Conservation (phyloP, 139 green algal species). For the Picochlorum sp. region DNA sequence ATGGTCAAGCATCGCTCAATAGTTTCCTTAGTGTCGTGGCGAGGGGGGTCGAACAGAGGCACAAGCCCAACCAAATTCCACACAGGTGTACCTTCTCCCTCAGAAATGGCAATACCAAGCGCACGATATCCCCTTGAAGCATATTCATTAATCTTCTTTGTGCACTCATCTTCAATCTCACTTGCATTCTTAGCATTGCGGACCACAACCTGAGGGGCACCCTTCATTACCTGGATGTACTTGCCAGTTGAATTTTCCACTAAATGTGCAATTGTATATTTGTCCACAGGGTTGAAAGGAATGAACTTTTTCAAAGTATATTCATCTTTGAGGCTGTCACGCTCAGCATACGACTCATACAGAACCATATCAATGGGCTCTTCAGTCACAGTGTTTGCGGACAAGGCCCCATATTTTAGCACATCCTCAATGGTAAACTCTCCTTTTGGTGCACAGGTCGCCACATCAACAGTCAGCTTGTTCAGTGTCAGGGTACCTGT, state of each 20-base stretch:
- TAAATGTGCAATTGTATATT: slow-evolving; percentile 60
- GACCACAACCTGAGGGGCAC: slow-evolving; percentile 55
- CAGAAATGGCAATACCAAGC: slow-evolving; percentile 53
- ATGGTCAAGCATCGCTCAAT: slow-evolving; percentile 56
- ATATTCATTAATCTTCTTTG: slow-evolving; percentile 66
- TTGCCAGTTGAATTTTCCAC: slow-evolving; percentile 29
- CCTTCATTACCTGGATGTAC: slow-evolving; percentile 65
- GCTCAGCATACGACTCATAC: slow-evolving; percentile 43
- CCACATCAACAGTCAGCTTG: slow-evolving; percentile 48
- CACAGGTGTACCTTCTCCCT: slow-evolving; percentile 21
- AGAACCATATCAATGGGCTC: slow-evolving; percentile 76
- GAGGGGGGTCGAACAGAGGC: slow-evolving; percentile 70
- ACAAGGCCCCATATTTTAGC: slow-evolving; percentile 52
- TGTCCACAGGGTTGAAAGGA: slow-evolving; percentile 81
- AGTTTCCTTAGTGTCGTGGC: slow-evolving; percentile 72
- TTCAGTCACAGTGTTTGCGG: slow-evolving; percentile 55
- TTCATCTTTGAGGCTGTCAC: slow-evolving; percentile 25
- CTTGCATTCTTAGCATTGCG: slow-evolving; percentile 36
- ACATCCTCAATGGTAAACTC: slow-evolving; percentile 26
- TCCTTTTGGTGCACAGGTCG: slow-evolving; percentile 13
- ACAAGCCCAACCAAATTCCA: slow-evolving; percentile 63
- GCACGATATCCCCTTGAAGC: slow-evolving; percentile 61
- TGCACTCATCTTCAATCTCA: slow-evolving; percentile 35
- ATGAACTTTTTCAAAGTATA: slow-evolving; percentile 50
- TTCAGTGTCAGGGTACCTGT: slow-evolving; percentile 82